Evolutionary conservation across 345 rosid genomes (phyloP), one percentile per base, ranked within the genome.

Genomic region (Eutrema japonicum): DNA sequence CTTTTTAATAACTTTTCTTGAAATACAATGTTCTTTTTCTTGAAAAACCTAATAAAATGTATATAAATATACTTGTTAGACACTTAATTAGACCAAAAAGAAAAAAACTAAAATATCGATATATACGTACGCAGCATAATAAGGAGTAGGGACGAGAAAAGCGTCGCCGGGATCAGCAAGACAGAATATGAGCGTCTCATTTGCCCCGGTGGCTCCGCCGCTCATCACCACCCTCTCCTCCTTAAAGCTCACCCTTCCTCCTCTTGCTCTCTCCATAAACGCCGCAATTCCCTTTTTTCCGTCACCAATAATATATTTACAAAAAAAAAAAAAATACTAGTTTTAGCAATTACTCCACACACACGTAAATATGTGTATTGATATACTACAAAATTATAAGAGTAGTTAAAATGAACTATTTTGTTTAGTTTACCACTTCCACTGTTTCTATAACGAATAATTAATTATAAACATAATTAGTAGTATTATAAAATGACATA

Each of bases 141-240:
- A 88, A 12, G 96, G 96, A 10, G 95, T 51, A 8, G 98, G 96
- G 12, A 88, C 84, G 18, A 92, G 90, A 61, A 90, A 88, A 75
- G 93, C 93, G 40, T 88, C 95, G 33, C 90, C 98, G 2, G 80
- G 93, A 70, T 92, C 82, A 7, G 98, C 98, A 79, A 92, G 74
- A 73, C 95, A 92, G 71, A 92, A 92, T 70, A 85, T 83, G 33
- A 86, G 77, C 7, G 82, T 65, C 83, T 92, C 98, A 51, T 80
- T 84, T 0, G 98, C 98, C 16, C 96, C 95, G 58, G 98, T 92
- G 33, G 96, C 96, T 71, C 96, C 96, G 27, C 96, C 98, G 50
- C 88, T 74, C 96, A 92, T 88, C 10, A 90, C 95, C 30, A 90
- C 47, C 8, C 96, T 85, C 6, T 83, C 80, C 0, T 88, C 89